Evolutionary conservation across 768 basidiomycete genomes (phyloP).

Genomic region (Lactarius evosmus): DNA sequence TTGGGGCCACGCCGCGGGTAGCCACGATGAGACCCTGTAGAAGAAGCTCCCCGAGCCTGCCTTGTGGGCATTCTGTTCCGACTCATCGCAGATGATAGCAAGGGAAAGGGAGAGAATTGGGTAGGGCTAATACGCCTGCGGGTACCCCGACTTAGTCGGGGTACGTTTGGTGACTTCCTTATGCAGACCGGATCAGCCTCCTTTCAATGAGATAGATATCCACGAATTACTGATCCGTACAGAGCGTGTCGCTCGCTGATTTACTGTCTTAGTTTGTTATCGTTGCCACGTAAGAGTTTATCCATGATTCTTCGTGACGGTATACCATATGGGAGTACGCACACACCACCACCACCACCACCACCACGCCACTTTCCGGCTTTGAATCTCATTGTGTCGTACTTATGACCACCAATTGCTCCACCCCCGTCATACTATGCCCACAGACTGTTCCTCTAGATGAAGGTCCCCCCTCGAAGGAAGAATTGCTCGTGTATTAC

Average conservation of each 20-base stretch:
- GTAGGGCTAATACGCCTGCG: not conserved
- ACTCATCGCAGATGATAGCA: not conserved
- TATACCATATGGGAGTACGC: too few relatives aligned
- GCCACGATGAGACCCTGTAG: not conserved
- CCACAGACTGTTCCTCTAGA: conserved; percentile 40
- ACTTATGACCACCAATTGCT: conserved; percentile 4
- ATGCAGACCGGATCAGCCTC: too few relatives aligned
- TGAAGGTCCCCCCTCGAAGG: conserved; percentile 63
- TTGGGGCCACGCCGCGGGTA: not conserved
- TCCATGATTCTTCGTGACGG: too few relatives aligned
- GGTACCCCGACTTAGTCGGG: too few relatives aligned
- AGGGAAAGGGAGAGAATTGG: not conserved
- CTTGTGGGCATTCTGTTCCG: conserved; percentile 6
- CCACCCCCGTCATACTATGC: not conserved
- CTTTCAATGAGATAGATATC: too few relatives aligned
- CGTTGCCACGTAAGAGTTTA: not conserved
- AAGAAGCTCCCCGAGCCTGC: conserved; percentile 4
- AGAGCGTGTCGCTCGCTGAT: too few relatives aligned
- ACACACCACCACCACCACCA: too few relatives aligned
- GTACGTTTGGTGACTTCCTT: too few relatives aligned
- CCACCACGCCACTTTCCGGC: too few relatives aligned
- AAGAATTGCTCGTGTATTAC: conserved; percentile 65
- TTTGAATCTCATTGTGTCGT: too few relatives aligned
- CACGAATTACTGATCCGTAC: not conserved
- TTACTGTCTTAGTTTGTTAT: not conserved